Evolutionary conservation across 73 alveolate genomes (phyloP).

Genomic region (Paraurostyla sp.): DNA sequence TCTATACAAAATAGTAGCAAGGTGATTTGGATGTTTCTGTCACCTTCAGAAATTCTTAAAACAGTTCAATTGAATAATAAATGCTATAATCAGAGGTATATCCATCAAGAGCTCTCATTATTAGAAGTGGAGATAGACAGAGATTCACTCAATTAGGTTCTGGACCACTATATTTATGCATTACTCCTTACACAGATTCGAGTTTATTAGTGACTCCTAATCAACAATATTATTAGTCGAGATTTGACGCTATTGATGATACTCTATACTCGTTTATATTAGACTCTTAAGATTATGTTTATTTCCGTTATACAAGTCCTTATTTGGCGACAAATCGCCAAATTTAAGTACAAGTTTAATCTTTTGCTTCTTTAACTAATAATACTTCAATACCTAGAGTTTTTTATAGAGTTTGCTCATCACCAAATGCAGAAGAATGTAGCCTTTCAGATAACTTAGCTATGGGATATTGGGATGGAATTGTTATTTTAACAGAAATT

Average conservation of each 20-base stretch:
- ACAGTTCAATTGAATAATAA: not conserved
- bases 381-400: not conserved
- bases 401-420: constrained; percentile 28
- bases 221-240: not conserved
- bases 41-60: not conserved
- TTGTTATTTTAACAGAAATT: not conserved
- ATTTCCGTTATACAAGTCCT: not conserved
- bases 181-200: constrained; percentile 15
- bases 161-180: not conserved
- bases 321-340: not conserved
- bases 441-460: not conserved
- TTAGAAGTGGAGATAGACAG: not conserved
- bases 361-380: not conserved
- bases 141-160: not conserved
- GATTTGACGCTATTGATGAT: constrained; percentile 24
- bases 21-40: constrained; percentile 10
- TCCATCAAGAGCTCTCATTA: not conserved
- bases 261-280: not conserved
- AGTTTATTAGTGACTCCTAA: not conserved
- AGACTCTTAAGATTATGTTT: constrained; percentile 12
- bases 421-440: constrained; percentile 37
- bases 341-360: not conserved
- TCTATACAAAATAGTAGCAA: not conserved
- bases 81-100: not conserved
- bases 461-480: constrained; percentile 38